phyloP scores from a whole-genome alignment of 2,329 filamentous ascomycete genomes.

The Penicillium sp. region DNA sequence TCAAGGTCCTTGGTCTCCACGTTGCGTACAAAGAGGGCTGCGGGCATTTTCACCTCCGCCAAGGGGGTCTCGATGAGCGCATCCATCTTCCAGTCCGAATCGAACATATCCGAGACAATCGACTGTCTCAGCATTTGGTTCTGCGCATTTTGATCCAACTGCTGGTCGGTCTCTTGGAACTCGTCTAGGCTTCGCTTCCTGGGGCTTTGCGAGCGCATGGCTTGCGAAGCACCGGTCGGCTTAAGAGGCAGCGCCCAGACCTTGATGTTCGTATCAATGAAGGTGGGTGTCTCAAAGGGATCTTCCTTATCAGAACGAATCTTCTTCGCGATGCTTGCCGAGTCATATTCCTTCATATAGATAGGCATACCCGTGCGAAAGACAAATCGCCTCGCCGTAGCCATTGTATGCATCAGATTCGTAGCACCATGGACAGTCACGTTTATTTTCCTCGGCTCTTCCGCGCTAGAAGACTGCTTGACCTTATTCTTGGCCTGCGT shows the following conservation, averaged over 20 bases:
- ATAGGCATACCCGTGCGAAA: slow-evolving; percentile 82
- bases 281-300: slow-evolving; percentile 62
- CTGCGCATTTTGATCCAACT: slow-evolving; percentile 34
- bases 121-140: slow-evolving; percentile 60
- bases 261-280: slow-evolving; percentile 73
- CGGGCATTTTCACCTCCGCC: slow-evolving; percentile 67
- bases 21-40: slow-evolving; percentile 70
- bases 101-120: slow-evolving; percentile 76
- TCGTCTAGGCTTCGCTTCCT: slow-evolving; percentile 58
- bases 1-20: slow-evolving; percentile 64
- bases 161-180: slow-evolving; percentile 38
- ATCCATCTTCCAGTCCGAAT: slow-evolving; percentile 74
- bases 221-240: slow-evolving; percentile 24
- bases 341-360: slow-evolving; percentile 67
- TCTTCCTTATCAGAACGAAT: slow-evolving; percentile 23
- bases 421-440: slow-evolving; percentile 76
- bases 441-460: slow-evolving; percentile 34
- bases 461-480: slow-evolving; percentile 10
- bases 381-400: slow-evolving; percentile 81
- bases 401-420: slow-evolving; percentile 79
- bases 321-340: slow-evolving; percentile 33
- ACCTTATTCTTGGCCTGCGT: slow-evolving; percentile 1
- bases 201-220: slow-evolving; percentile 35
- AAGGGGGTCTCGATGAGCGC: slow-evolving; percentile 68
- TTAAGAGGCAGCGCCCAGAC: slow-evolving; percentile 79